Evolutionary conservation across 2,329 filamentous ascomycete genomes (phyloP), one percentile per base, ranked within the genome.

Genomic region (Ustilaginoidea virens): DNA sequence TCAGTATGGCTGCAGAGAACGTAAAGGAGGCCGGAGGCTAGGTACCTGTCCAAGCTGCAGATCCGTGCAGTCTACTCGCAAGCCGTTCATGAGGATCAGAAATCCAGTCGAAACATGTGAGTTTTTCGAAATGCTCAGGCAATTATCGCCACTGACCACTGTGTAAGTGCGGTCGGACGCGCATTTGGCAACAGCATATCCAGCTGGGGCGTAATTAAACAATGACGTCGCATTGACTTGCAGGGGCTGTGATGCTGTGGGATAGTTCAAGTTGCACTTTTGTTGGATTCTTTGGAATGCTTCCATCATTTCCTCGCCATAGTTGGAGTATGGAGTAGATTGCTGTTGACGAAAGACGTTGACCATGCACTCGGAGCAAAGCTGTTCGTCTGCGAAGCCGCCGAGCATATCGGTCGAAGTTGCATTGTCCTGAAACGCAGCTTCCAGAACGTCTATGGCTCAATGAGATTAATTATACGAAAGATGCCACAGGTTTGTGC

Each of bases 31-130:
- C 10, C 15, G 10, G 20, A 29, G 19, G 23, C n/a, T 22, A 14
- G 12, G 19, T 21, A 29, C 27, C 27, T 29, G 27, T 17, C 27
- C 27, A 21, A 29, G 27, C 27, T 23, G 21, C 17, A 29, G 19
- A 23, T 29, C 21, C 17, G 27, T 29, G 17, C 27, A 29, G 20
- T 29, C 27, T 7, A 21, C 21, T 21, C 27, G 27, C 19, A 29
- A 23, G 17, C 27, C 21, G 27, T 29, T 29, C 18, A 29, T 21
- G 18, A 23, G 11, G 14, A 22, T 21, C 3, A 29, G 27, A 21
- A 19, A 21, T 17, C 27, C 27, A 7, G 27, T 29, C 18, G 27
- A 29, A 21, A 29, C 27, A 23, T 29, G 27, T 23, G 21, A 24
- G 15, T 23, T 25, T 18, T 25, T 15, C 9, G 22, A 24, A 13